phyloP scores from a whole-genome alignment of 352 stramenopile genomes.

The Globisporangium cylindrosporum region DNA sequence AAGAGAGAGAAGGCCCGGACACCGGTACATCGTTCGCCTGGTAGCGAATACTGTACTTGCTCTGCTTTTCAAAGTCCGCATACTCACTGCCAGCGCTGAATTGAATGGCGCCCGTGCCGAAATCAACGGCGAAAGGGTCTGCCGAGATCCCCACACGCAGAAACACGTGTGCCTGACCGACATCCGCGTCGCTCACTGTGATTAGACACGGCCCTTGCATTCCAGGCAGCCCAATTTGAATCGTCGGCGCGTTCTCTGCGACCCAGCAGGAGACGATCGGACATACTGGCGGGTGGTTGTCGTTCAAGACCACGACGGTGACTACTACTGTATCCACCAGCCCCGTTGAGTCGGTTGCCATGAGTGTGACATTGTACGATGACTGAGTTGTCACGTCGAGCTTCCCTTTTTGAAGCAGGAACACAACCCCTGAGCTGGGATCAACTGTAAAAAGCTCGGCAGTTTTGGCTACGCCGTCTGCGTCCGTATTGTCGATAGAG shows the following conservation, averaged over 20 bases:
- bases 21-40: conserved; percentile 43
- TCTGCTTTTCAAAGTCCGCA: conserved; percentile 45
- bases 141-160: conserved; percentile 28
- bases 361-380: neutral
- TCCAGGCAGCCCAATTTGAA: conserved; percentile 33
- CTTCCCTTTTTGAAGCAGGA: conserved; percentile 8
- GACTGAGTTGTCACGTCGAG: conserved; percentile 5
- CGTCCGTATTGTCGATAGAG: conserved; percentile 10
- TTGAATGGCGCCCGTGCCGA: conserved; percentile 28
- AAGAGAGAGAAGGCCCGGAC: conserved; percentile 33
- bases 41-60: conserved; percentile 41
- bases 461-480: neutral
- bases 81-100: conserved; percentile 25
- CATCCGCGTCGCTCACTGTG: conserved; percentile 35
- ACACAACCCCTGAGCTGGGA: neutral
- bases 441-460: conserved; percentile 5
- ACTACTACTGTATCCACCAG: conserved; percentile 22
- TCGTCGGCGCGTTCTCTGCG: conserved; percentile 38
- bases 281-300: conserved; percentile 52
- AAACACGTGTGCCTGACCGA: conserved; percentile 43
- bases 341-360: conserved; percentile 7
- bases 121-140: conserved; percentile 19
- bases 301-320: conserved; percentile 32
- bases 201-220: conserved; percentile 36
- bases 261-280: conserved; percentile 51